These are phyloP conservation scores for Tremella yokohamensis DNA, from an alignment of 768 basidiomycete species.

Conservation along the genomic window DNA sequence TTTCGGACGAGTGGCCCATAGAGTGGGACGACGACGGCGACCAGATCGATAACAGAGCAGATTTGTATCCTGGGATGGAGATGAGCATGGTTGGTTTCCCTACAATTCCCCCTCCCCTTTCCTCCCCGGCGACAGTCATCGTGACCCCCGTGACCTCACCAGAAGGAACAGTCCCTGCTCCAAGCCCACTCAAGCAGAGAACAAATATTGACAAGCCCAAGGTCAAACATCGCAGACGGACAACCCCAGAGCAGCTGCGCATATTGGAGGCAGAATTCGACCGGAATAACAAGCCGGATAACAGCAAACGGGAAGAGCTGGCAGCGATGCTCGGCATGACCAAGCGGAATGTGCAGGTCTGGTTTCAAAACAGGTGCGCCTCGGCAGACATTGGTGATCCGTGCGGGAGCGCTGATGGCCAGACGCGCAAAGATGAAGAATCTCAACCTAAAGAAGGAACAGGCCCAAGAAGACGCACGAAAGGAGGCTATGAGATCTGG, in stretches of 20 bases:
- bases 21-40: constrained; percentile 2
- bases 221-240: constrained; percentile 90
- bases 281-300: constrained; percentile 85
- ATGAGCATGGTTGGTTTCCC: too few relatives aligned
- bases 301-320: constrained; percentile 67
- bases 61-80: background rate
- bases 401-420: background rate
- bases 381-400: background rate
- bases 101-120: background rate
- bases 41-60: background rate
- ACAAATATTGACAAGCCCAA: constrained; percentile 44
- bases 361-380: constrained; percentile 52
- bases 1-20: constrained; percentile 1
- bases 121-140: background rate
- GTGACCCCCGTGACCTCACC: background rate
- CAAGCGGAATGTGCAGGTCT: constrained; percentile 88
- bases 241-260: constrained; percentile 80
- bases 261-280: constrained; percentile 83
- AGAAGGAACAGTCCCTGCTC: background rate
- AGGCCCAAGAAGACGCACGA: constrained; percentile 13
- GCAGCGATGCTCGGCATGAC: constrained; percentile 85
- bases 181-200: background rate
- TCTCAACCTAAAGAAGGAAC: constrained; percentile 31
- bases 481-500: too few relatives aligned
- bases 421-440: constrained; percentile 43